phyloP scores from a whole-genome alignment of 2,329 filamentous ascomycete genomes.

The Orbilia brochopaga region DNA sequence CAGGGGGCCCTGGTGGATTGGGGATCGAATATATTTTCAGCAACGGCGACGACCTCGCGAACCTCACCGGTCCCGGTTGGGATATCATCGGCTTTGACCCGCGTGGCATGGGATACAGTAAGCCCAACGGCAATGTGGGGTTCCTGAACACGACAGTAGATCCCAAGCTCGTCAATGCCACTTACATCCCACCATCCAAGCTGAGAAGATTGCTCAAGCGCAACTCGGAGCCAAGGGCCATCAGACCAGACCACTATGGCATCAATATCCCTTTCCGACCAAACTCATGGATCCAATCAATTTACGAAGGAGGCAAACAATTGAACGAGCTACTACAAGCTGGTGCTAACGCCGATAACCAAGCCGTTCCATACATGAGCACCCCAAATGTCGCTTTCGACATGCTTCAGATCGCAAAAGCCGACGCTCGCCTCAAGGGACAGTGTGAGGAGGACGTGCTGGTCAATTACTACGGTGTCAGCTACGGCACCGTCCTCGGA shows the following conservation, averaged over 20 bases:
- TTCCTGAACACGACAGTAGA: slow-evolving; percentile 58
- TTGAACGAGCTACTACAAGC: slow-evolving; percentile 25
- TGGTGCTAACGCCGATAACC: slow-evolving; percentile 26
- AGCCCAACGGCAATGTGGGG: slow-evolving; percentile 56
- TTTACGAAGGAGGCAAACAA: slow-evolving; percentile 1
- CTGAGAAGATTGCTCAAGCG: neutral
- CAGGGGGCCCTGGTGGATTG: slow-evolving; percentile 61
- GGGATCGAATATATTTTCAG: slow-evolving; percentile 58
- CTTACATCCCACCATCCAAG: slow-evolving; percentile 18
- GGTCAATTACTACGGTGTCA: slow-evolving; percentile 60
- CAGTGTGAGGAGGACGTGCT: slow-evolving; percentile 53
- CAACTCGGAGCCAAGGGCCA: slow-evolving; percentile 4
- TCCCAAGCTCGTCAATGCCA: slow-evolving; percentile 42
- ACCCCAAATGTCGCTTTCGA: slow-evolving; percentile 37
- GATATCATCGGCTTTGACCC: slow-evolving; percentile 58
- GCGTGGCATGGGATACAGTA: slow-evolving; percentile 63
- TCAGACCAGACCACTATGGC: slow-evolving; percentile 29
- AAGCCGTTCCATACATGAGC: slow-evolving; percentile 33
- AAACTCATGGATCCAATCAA: slow-evolving; percentile 21
- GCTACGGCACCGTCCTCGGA: slow-evolving; percentile 61
- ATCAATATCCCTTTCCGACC: slow-evolving; percentile 36
- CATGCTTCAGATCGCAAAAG: slow-evolving; percentile 45
- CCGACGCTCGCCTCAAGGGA: slow-evolving; percentile 34
- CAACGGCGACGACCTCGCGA: slow-evolving; percentile 61
- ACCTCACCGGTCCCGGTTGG: slow-evolving; percentile 58